Base-by-base conservation (phyloP, 306 rosid genomes). In the Rubus parviflorus region DNA sequence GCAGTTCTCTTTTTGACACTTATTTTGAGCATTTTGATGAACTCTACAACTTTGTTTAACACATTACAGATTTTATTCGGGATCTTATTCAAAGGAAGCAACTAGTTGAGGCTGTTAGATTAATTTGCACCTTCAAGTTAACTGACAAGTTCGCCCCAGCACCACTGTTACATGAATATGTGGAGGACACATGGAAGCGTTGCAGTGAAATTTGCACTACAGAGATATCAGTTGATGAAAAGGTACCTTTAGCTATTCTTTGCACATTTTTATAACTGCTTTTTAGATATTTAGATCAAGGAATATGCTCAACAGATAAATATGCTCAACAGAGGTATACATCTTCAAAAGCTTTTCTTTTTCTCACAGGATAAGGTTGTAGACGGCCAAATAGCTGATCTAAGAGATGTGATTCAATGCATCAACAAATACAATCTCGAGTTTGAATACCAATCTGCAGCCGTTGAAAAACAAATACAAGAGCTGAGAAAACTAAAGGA, bases 111-210 rank as follows among this genome's bases (percentile, higher is more conserved):
- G 97, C 93, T 64, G 89, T 86, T 37, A 85, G 82, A 82, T 84
- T 88, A 77, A 81, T 84, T 45, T 90, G 87, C 60, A 83, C 86
- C 49, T 86, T 80, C 70, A 81, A 89, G 77, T 77, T 92, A 81
- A 66, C 56, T 40, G 78, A 79, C 77, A 80, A 76, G 73, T 74
- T 88, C 77, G 43, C 78, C 54, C 90, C 89, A 5, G 80, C 64
- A 48, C 78, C 80, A 53, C 80, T 85, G 57, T 72, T 86, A 57
- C 73, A 41, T 20, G 56, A 77, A 48, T 35, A 75, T 47, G 53
- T 85, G 73, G 46, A 8, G 40, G 73, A 75, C 62, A 72, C 25
- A 8, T 41, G 56, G 71, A 38, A 13, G 1, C 48, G 45, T 46
- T 56, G 51, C 70, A 30, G 12, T 23, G 30, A 38, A 42, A 25